Base-by-base conservation (phyloP, 148 eudicot species). In the Nyssa sinensis region DNA sequence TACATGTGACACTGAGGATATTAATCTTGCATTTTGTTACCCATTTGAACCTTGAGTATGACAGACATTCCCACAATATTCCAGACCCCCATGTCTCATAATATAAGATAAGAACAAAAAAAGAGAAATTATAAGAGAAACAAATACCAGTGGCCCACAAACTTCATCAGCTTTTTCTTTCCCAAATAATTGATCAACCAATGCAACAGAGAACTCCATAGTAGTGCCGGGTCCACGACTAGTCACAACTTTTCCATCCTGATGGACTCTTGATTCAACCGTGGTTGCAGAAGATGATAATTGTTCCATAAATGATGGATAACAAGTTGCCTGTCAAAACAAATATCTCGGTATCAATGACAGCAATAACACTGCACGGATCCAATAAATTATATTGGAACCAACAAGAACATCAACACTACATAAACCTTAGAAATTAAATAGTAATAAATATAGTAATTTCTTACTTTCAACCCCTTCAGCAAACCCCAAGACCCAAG, bases 161-260 rank as follows among this genome's bases (percentile, higher is more conserved):
- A 96, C 88, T 83, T 91, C 94, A 78, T 85, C 78, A 67, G 99
- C 99, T 81, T 96, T 96, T 23, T 93, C 86, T 74, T 89, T 91
- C 66, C 99, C 99, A 78, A 62, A 88, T 71, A 96, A 78, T 55
- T 85, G 86, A 72, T 90, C 94, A 53, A 96, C 92, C 62, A 96
- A 81, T 16, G 88, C 84, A 76, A 96, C 88, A 41, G 98, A 74
- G 66, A 80, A 96, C 82, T 96, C 98, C 87, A 96, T 80, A 10
- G 97, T 69, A 33, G 99, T 96, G 70, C 97, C 99, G 57, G 99
- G 93, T 31, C 98, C 99, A 69, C 99, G 97, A 78, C 99, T 96
- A 37, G 99, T 96, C 63, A 96, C 85, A 44, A 88, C 89, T 39
- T 85, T 91, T 53, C 91, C 99, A 84, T 96, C 99, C 80, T 86